phyloP scores from a whole-genome alignment of 495 filamentous ascomycete genomes.

The Penicillium nucicola region DNA sequence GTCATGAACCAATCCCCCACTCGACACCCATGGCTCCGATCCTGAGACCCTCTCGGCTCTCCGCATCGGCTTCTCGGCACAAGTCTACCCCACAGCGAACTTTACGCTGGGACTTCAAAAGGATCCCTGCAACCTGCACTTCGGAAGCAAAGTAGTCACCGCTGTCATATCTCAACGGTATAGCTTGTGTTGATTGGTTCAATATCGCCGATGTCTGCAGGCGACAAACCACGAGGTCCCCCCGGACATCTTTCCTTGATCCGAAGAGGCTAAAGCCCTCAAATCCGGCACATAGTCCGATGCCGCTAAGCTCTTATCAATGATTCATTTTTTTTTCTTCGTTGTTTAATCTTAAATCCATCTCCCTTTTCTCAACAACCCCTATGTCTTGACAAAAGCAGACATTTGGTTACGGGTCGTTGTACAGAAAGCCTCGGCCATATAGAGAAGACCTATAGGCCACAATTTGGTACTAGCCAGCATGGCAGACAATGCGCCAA shows the following conservation, averaged over 20 bases:
- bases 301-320: not conserved
- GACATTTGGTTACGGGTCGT: conserved; percentile 2
- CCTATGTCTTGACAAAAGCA: conserved; percentile 16
- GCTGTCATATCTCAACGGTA: not conserved
- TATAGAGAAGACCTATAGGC: not conserved
- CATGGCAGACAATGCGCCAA: conserved; percentile 36
- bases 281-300: not conserved
- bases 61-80: conserved; percentile 27
- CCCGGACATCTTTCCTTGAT: conserved; percentile 8
- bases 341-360: not conserved
- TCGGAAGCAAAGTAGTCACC: not conserved
- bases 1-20: too few species aligned
- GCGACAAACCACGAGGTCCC: not conserved
- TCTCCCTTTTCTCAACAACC: not conserved
- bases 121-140: not conserved
- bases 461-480: not conserved
- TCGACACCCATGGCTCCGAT: too few species aligned
- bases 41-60: not conserved
- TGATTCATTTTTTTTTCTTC: not conserved
- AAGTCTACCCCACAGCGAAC: conserved; percentile 10
- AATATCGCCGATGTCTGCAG: conserved; percentile 7
- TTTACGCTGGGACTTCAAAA: not conserved
- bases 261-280: not conserved
- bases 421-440: not conserved
- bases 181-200: conserved; percentile 5